A percentile compares a stretch with the other conserved stretches of the same genome.
Evolutionary conservation across 495 filamentous ascomycete species (phyloP).

Genomic region (Aspergillus haitiensis): DNA sequence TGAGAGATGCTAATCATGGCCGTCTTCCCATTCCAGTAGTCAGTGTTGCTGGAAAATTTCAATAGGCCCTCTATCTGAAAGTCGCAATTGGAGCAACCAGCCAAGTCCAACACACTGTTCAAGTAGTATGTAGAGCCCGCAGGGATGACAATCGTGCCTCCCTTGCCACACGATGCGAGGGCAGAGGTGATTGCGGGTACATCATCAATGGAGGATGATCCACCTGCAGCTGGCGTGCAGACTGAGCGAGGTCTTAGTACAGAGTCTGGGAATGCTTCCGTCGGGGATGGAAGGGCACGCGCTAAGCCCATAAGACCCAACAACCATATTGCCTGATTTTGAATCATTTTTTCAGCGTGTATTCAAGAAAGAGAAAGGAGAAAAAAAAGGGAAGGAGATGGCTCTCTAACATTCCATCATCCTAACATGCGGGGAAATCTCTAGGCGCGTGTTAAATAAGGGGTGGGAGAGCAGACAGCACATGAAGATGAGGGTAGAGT

Average conservation of each 20-base stretch:
- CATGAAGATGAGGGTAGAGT: neutral
- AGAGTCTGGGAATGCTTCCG: neutral
- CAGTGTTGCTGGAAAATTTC: slow-evolving; percentile 37
- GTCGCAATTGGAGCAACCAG: slow-evolving; percentile 39
- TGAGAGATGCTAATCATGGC: slow-evolving; percentile 40
- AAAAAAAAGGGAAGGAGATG: too few species aligned
- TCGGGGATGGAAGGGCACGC: slow-evolving; percentile 3
- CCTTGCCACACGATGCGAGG: slow-evolving; percentile 38
- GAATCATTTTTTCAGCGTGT: too few species aligned
- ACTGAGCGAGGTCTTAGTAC: slow-evolving; percentile 12
- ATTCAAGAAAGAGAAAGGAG: too few species aligned
- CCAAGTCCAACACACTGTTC: slow-evolving; percentile 41
- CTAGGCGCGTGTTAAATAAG: too few species aligned
- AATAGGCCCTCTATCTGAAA: slow-evolving; percentile 45
- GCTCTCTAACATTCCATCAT: neutral
- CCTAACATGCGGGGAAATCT: neutral
- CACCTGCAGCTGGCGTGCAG: slow-evolving; percentile 41
- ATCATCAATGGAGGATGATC: slow-evolving; percentile 33
- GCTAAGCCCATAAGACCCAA: neutral
- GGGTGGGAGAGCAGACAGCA: neutral
- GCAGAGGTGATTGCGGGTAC: slow-evolving; percentile 41
- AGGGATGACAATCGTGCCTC: slow-evolving; percentile 47
- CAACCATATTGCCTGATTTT: neutral
- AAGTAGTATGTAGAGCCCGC: slow-evolving; percentile 41
- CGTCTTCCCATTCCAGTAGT: slow-evolving; percentile 41